Evolutionary conservation across 495 filamentous ascomycete species (phyloP).

Genomic region (Saxophila tyrrhenica): DNA sequence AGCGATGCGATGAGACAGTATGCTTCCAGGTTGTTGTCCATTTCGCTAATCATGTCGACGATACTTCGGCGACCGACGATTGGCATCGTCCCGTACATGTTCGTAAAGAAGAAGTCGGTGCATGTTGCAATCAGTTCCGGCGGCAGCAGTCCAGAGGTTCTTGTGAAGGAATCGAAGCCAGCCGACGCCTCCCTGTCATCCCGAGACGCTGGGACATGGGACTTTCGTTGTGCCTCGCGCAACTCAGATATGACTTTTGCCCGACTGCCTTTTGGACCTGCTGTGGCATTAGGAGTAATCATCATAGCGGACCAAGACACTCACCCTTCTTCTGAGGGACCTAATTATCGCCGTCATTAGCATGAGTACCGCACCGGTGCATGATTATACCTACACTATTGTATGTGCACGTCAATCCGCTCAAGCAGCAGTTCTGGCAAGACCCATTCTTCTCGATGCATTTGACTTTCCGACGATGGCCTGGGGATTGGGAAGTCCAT

Average conservation of each 20-base stretch:
- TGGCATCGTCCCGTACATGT: conserved; percentile 76
- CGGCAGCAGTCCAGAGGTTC: conserved; percentile 44
- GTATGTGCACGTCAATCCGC: conserved; percentile 64
- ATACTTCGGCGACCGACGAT: conserved; percentile 60
- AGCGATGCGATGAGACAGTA: conserved; percentile 72
- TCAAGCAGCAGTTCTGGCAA: conserved; percentile 59
- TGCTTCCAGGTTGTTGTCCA: conserved; percentile 54
- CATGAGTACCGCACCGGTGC: no score
- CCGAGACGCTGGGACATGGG: conserved; percentile 38
- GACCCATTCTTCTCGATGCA: conserved; percentile 53
- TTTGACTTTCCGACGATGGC: conserved; percentile 70
- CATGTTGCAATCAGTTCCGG: conserved; percentile 53
- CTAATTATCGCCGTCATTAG: no score
- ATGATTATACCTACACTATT: no score
- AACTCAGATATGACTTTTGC: conserved; percentile 75
- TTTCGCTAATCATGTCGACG: conserved; percentile 46
- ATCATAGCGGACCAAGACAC: no score
- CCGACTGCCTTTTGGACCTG: conserved; percentile 56
- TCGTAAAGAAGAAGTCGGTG: conserved; percentile 72
- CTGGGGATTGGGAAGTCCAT: neutral
- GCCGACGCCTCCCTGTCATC: conserved; percentile 27
- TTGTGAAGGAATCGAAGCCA: conserved; percentile 29
- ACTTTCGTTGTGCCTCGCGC: conserved; percentile 52
- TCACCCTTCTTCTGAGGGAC: conserved; percentile 72
- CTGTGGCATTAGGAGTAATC: no score